Base-by-base conservation (phyloP, 805 yeast species). In the Isabelozyma pseudorhagii region DNA sequence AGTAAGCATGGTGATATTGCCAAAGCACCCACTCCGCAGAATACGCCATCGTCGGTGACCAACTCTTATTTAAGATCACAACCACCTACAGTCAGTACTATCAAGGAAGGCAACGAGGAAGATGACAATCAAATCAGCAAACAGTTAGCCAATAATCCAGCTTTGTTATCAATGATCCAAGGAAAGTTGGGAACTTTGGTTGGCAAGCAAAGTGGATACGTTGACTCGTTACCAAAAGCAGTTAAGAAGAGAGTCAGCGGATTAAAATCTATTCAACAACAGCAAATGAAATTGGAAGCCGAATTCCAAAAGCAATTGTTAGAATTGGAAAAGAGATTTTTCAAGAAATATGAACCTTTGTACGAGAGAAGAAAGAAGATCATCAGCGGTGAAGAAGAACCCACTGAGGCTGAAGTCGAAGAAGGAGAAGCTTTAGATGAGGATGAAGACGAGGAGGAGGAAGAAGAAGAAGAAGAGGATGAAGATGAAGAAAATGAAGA, bases 21-120 rank as follows among this genome's bases (percentile, higher is more conserved):
- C 54, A 83, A 84, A 61, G 98, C 99, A 6, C 99, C 99, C 42
- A 94, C 99, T 1, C 99, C 99, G 5, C 99, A 94, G 66, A 94
- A 94, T 78, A 94, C 99, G 1, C 99, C 99, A 13, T 89, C 98
- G 3, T 84, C 93, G 36, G 88, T 86, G 38, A 78, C 89, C 40
- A 84, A 83, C 53, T 85, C 92, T 18, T 88, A 84, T 63, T 73
- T 90, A 67, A 83, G 80, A 64, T 78, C 77, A 46, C 78, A 82
- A 57, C 82, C 81, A 18, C 84, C 85, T 17, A 69, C 77, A 31
- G 81, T 65, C 48, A 68, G 69, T 46, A 89, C 97, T 42, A 89
- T 89, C 62, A 79, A 77, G 55, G 97, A 91, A 65, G 62, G 53
- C 31, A 59, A 54, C 41, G 87, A 82, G 55, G 85, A 73, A 45